Evolutionary conservation across 83 land plant genomes (phyloP), one percentile per base, ranked within the genome.

Genomic region (Diphasiastrum complanatum): DNA sequence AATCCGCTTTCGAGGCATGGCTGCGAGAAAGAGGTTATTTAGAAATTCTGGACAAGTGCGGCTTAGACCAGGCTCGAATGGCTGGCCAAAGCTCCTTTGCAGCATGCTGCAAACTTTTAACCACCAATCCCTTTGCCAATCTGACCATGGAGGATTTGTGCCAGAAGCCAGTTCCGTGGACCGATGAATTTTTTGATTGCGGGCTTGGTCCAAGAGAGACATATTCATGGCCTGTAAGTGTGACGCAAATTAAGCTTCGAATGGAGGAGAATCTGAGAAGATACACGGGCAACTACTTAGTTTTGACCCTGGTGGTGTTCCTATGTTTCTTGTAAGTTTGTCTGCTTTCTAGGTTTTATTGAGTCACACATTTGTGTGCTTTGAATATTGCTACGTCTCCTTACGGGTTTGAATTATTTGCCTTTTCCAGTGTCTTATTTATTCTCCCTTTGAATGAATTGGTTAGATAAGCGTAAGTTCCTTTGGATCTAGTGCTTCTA

Each of bases 191-290:
- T 49, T 63, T 72, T 33, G 78, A 75, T 45, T 75, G 74, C 45
- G 78, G 78, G 25, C 36, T 41, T 48, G 78, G 78, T 20, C 74
- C 75, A 3, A 12, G 45, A 25, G 78, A 75, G 33, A 75, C 68
- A 20, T 75, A 63, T 51, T 72, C 76, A 12, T 63, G 64, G 66
- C 78, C 78, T 25, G 28, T 65, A 24, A 69, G 63, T 52, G 46
- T 72, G 33, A 29, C 73, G 1, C 78, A 75, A 48, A 51, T 45
- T 33, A 75, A 69, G 63, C 47, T 75, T 37, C 68, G 78, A 22
- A 75, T 75, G 78, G 74, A 64, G 8, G 78, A 75, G 54, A 75
- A 75, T 54, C 19, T 69, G 61, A 68, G 64, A 61, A 40, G 74
- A 62, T 75, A 75, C 51, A 69, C 47, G 34, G 78, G 78, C 36